phyloP scores from a whole-genome alignment of 257 asterid genomes.

The Mitragyna speciosa region DNA sequence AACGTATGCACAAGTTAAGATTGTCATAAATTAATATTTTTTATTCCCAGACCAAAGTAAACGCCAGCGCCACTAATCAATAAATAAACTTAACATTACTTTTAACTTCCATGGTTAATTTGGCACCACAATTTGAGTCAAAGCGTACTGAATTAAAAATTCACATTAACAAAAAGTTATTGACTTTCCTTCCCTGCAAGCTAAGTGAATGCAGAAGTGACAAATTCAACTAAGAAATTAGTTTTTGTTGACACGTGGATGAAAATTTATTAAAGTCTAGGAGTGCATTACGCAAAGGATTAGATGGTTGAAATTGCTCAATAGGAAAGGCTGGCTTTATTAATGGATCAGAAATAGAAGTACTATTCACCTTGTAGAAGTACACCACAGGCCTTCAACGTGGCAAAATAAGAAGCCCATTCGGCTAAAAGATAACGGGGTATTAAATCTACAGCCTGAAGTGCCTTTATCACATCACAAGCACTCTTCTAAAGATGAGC shows the following conservation, averaged over 20 bases:
- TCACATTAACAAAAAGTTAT: background rate
- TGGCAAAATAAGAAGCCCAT: background rate
- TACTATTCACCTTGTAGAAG: background rate
- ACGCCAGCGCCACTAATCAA: background rate
- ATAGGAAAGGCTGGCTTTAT: background rate
- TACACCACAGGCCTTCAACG: background rate
- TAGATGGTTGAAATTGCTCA: background rate
- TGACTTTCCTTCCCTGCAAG: background rate
- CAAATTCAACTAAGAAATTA: background rate
- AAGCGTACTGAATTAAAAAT: background rate
- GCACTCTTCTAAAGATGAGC: constrained; percentile 2
- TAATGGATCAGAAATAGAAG: background rate
- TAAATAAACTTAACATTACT: background rate
- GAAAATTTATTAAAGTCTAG: background rate
- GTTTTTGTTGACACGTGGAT: background rate
- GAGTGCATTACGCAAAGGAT: background rate
- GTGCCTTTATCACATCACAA: background rate
- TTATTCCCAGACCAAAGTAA: background rate
- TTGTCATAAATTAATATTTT: background rate
- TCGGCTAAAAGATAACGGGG: background rate
- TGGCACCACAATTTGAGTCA: background rate
- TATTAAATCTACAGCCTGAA: background rate
- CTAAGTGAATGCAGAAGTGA: background rate
- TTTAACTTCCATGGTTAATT: background rate
- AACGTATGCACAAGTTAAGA: background rate